Evolutionary conservation across 2,329 filamentous ascomycete species (phyloP).

Genomic region (Neoascochyta sp.): DNA sequence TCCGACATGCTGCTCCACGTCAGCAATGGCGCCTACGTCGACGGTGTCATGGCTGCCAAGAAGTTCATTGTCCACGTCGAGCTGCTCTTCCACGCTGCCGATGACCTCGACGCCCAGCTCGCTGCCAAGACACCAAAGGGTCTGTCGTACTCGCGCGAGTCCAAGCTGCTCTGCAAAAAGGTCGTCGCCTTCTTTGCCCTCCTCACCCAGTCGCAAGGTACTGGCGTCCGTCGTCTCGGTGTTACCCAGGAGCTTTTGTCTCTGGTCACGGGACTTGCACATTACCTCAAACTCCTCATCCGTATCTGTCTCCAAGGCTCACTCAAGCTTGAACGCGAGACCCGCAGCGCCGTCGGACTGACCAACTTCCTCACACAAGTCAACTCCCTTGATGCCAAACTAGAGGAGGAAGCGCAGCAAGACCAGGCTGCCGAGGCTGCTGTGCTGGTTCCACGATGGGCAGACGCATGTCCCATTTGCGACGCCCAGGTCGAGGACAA

Average conservation of each 20-base stretch:
- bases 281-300: conserved; percentile 96
- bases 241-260: conserved; percentile 98
- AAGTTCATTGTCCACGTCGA: conserved; percentile 97
- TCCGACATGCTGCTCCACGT: conserved; percentile 98
- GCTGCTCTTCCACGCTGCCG: conserved; percentile 82
- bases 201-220: conserved; percentile 90
- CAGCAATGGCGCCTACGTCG: conserved; percentile 93
- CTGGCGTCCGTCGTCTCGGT: conserved; percentile 81
- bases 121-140: conserved; percentile 68
- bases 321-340: conserved; percentile 84
- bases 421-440: conserved; percentile 43
- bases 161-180: conserved; percentile 99
- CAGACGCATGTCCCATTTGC: conserved; percentile 78
- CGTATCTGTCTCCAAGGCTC: conserved; percentile 94
- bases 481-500: conserved; percentile 90
- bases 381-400: conserved; percentile 65
- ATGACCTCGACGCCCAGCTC: conserved; percentile 75
- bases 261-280: conserved; percentile 89
- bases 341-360: conserved; percentile 67
- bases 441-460: conserved; percentile 44
- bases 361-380: conserved; percentile 81
- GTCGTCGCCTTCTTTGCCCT: conserved; percentile 97
- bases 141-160: conserved; percentile 86
- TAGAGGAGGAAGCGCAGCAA: conserved; percentile 36
- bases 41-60: conserved; percentile 90